Base-by-base conservation (phyloP, 2,329 filamentous ascomycete genomes). In the Aureobasidium mangrovei region DNA sequence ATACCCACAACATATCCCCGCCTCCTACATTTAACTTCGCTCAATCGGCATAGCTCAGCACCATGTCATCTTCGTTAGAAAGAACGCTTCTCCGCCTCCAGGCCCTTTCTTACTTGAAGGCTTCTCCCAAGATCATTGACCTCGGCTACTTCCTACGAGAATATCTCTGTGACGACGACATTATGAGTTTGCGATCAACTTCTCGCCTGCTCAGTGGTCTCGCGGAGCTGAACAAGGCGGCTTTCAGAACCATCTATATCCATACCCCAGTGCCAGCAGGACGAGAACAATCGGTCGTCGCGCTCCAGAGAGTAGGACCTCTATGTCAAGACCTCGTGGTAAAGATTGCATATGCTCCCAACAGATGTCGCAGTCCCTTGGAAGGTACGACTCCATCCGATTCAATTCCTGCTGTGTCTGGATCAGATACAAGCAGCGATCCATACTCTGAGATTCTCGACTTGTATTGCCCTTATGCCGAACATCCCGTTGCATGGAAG, bases 401-500 rank as follows among this genome's bases (percentile, higher is more conserved):
- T 12, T 41, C 29, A 29, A 40, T n/a, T 7, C 7, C n/a, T 2
- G 12, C 27, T 3, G n/a, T 4, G 9, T 28, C 27, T 4, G 27
- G 18, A 27, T 51, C 38, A 9, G 12, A 7, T 18, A 51, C 27
- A 1, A 40, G 29, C 18, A 42, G 47, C 4, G 28, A 33, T 26
- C 6, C 28, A 9, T n/a, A 33, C 2, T 42, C 38, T 12, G 39
- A 42, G 4, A 51, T 42, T 7, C 12, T 51, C 8, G 47, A 51
- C 18, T 33, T 29, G 4, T 51, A 42, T n/a, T 51, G n/a, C 10
- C 38, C 47, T 33, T 51, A 51, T 18, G 18, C 24, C 10, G 47
- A 51, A 28, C 47, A 32, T 7, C 52, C 52, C 7, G 4, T 54
- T 9, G 52, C 52, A 4, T 47, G 52, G 52, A 54, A 54, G 24